Conservation (phyloP, 139 green algal species). For the Picochlorum sp. region DNA sequence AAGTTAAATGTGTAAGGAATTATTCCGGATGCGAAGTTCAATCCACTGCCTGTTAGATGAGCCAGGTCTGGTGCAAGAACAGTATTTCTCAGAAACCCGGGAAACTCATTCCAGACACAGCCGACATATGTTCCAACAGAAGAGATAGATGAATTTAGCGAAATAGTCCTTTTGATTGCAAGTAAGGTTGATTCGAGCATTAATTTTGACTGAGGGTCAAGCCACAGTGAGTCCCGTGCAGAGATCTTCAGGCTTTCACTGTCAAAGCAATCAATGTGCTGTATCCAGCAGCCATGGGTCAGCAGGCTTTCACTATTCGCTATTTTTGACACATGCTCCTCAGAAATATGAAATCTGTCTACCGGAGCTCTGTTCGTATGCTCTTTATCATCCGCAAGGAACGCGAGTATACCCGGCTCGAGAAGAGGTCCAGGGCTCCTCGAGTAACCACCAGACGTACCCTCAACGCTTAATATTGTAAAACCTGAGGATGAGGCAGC, state of each 20-base stretch:
- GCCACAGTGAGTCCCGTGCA: conserved; percentile 35
- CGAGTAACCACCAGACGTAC: no score
- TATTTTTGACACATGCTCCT: not conserved
- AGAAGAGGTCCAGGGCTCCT: no score
- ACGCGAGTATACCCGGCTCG: no score
- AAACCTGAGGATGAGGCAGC: no score
- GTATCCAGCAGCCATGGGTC: conserved; percentile 4
- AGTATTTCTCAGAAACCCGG: conserved; percentile 36
- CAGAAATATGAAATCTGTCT: conserved; percentile 16
- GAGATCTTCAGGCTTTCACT: conserved; percentile 42
- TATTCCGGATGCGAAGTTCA: conserved; percentile 53
- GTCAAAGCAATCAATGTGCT: conserved; percentile 48
- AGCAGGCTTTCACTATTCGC: not conserved
- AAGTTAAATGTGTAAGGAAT: conserved; percentile 42
- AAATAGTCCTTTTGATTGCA: not conserved
- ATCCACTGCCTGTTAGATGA: conserved; percentile 53
- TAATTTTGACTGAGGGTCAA: conserved; percentile 66
- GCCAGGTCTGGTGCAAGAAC: conserved; percentile 32
- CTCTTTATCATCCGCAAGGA: not conserved
- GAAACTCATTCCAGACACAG: conserved; percentile 60
- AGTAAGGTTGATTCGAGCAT: conserved; percentile 38
- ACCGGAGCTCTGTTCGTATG: not conserved
- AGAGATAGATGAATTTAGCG: not conserved
- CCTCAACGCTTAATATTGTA: no score
- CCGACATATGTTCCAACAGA: conserved; percentile 28